phyloP scores from a whole-genome alignment of 176 grass and related monocot genomes.

The Calamus simplicifolius region DNA sequence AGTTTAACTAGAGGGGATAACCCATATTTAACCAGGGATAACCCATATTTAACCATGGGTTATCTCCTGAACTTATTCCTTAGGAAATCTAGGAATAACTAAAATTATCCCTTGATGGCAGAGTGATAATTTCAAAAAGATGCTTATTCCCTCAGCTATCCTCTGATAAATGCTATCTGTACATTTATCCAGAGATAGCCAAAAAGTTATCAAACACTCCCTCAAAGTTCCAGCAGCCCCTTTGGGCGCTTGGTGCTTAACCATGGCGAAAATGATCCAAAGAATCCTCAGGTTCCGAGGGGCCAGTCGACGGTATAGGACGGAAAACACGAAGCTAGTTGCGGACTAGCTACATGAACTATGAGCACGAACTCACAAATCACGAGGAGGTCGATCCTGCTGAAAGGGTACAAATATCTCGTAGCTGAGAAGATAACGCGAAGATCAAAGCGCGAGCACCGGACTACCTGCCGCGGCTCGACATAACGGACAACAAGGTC shows the following conservation, averaged over 20 bases:
- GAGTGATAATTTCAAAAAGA: no score
- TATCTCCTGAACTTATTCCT: no score
- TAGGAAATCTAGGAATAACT: no score
- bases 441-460: neutral
- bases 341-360: constrained; percentile 40
- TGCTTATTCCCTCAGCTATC: no score
- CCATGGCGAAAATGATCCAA: constrained; percentile 22
- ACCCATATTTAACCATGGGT: no score
- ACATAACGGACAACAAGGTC: neutral
- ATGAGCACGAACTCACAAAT: constrained; percentile 5
- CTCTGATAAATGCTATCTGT: no score
- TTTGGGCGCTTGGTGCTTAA: constrained; percentile 32
- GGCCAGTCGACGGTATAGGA: constrained; percentile 17
- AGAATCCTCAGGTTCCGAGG: constrained; percentile 21
- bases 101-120: no score
- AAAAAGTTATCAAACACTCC: no score
- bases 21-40: no score
- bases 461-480: neutral
- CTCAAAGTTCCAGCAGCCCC: constrained; percentile 14
- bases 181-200: no score
- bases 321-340: constrained; percentile 17
- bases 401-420: constrained; percentile 28
- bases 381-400: neutral
- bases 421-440: constrained; percentile 17
- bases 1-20: no score